Percentiles rank a stretch among this genome's conserved stretches.
Conservation (phyloP, 2,329 filamentous ascomycete genomes). For the Epichloe baconii region DNA sequence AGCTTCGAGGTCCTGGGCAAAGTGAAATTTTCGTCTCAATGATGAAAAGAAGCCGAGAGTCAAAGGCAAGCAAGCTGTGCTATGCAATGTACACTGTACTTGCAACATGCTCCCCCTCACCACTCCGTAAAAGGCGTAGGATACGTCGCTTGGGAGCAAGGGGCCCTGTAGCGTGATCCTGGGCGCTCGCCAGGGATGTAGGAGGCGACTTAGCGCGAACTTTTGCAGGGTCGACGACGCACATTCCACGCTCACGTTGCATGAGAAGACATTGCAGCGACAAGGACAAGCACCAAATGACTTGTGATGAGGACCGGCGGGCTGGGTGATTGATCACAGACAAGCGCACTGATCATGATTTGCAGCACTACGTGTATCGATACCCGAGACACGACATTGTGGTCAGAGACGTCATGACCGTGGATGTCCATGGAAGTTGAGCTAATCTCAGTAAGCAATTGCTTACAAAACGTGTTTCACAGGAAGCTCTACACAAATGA, state of each 20-base stretch:
- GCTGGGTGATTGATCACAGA: background rate
- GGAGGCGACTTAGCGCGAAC: slow-evolving; percentile 6
- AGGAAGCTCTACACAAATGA: no score
- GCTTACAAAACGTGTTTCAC: background rate
- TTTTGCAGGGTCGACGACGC: slow-evolving; percentile 6
- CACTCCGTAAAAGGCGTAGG: background rate
- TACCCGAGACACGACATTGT: background rate
- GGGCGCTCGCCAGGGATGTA: background rate
- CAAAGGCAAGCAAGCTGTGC: no score
- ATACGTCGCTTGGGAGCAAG: slow-evolving; percentile 4
- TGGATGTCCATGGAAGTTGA: no score
- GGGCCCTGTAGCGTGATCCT: slow-evolving; percentile 3
- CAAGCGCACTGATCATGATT: background rate
- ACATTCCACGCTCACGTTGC: background rate
- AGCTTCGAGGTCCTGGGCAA: background rate
- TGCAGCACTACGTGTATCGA: background rate
- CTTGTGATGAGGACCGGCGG: background rate
- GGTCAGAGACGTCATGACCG: background rate
- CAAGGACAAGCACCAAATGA: background rate
- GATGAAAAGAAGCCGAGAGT: background rate
- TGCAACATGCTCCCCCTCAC: background rate
- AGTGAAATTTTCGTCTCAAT: background rate
- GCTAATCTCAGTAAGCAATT: background rate
- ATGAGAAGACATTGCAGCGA: slow-evolving; percentile 2
- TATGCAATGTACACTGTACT: background rate